Percentiles rank a stretch among this genome's conserved stretches.
Conservation (phyloP, 2,329 filamentous ascomycete species). For the Ciborinia camelliae region DNA sequence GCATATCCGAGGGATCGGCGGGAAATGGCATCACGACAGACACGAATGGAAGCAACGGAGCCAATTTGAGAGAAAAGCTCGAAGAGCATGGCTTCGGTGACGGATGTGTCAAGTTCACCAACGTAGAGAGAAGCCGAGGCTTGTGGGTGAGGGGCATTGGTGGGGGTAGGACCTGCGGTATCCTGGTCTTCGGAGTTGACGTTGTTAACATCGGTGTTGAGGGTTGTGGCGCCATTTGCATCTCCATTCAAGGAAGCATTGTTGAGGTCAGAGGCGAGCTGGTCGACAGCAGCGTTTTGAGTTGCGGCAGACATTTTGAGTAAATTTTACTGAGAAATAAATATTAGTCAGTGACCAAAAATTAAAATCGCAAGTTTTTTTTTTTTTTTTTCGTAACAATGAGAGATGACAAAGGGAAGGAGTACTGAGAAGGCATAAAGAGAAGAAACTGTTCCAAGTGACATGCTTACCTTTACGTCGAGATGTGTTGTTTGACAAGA, state of each 20-base stretch:
- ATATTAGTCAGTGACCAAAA: slow-evolving; percentile 21
- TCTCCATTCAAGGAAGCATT: slow-evolving; percentile 69
- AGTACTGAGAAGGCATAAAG: slow-evolving; percentile 13
- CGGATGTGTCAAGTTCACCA: slow-evolving; percentile 93
- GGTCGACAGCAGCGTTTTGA: slow-evolving; percentile 63
- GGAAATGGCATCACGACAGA: slow-evolving; percentile 98
- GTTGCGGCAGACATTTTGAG: slow-evolving; percentile 59
- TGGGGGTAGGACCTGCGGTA: slow-evolving; percentile 66
- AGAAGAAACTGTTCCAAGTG: slow-evolving; percentile 16
- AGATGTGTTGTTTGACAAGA: slow-evolving; percentile 27
- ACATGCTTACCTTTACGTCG: slow-evolving; percentile 29
- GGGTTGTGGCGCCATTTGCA: slow-evolving; percentile 61
- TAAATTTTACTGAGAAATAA: slow-evolving; percentile 25
- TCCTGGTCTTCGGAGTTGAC: slow-evolving; percentile 56
- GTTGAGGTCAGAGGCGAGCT: slow-evolving; percentile 75
- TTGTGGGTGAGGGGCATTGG: slow-evolving; percentile 74
- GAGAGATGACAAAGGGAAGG: slow-evolving; percentile 3
- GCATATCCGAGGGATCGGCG: slow-evolving; percentile 98
- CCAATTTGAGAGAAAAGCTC: slow-evolving; percentile 99
- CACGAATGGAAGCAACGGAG: slow-evolving; percentile 97
- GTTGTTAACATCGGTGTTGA: slow-evolving; percentile 70
- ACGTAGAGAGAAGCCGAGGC: slow-evolving; percentile 98
- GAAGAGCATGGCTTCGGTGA: slow-evolving; percentile 99
- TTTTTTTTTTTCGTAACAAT: neutral
- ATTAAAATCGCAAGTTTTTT: neutral